Base-by-base conservation (phyloP, 441 rosid genomes). In the Pelargonium fulgidum region DNA sequence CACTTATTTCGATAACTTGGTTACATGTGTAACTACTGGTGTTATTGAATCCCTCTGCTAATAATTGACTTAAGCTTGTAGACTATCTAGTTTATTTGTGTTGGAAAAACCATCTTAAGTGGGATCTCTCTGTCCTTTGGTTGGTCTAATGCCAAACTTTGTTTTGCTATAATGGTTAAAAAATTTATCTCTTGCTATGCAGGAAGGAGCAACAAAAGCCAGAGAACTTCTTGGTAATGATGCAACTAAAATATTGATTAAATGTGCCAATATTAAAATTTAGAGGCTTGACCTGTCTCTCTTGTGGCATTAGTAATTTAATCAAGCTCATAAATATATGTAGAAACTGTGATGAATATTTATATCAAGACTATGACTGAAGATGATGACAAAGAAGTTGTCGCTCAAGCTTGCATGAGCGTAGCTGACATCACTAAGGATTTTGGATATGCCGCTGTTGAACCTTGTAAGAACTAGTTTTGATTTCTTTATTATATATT, bases 301-400 rank as follows among this genome's bases (percentile, higher is more conserved):
- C n/a, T 72, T 52, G 29, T 70, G 2, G 36, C 68, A 62, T 13
- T 72, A 22, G 58, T 59, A 50, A 67, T 59, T 66, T 29, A 54
- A 74, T 69, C 52, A 33, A 72, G 68, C 71, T 67, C 71, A 70
- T 78, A 24, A 10, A 74, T 41, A 69, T 63, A 26, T 72, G 74
- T 88, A 92, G 97, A 91, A 81, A 84, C 75, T 29, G 90, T 88
- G 75, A 89, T 95, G 90, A 85, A 83, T 68, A 81, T 85, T 68
- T 91, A 83, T 80, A 81, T 91, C 77, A 92, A 88, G 79, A 77
- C 88, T 65, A 91, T 95, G 95, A 81, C 84, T 50, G 92, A 88
- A 22, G 99, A 92, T 87, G 97, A 89, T 61, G 97, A 95, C 84
- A 95, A 89, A 84, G 98, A 90, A 82, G 98, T 92, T 59, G 99